These are phyloP conservation scores for Breviolum minutum DNA, from an alignment of 73 alveolate species.

Conservation along the genomic window DNA sequence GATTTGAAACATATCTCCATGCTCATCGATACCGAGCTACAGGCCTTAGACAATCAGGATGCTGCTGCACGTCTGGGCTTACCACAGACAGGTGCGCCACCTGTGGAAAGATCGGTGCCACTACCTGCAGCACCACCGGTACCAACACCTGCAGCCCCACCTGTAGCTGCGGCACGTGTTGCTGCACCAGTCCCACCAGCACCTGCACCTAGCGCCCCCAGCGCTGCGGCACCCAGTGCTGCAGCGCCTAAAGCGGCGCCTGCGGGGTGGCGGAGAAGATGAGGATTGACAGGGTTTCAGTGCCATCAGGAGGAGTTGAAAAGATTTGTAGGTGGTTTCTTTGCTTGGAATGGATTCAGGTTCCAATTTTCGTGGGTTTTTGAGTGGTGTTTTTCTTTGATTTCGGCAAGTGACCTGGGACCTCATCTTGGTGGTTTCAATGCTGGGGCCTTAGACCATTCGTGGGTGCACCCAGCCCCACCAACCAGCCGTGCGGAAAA, in stretches of 20 bases:
- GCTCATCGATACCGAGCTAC: constrained; percentile 87
- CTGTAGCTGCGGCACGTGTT: background rate
- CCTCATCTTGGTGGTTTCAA: too few species aligned
- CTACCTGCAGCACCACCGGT: background rate
- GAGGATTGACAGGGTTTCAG: too few species aligned
- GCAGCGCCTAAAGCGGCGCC: constrained; percentile 34
- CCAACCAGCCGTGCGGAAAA: too few species aligned
- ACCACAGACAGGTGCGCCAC: constrained; percentile 45
- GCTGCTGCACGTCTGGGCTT: constrained; percentile 80
- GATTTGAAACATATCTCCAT: constrained; percentile 63
- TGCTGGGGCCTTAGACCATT: too few species aligned
- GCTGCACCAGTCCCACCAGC: constrained; percentile 1
- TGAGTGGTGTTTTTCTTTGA: too few species aligned
- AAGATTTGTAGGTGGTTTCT: too few species aligned
- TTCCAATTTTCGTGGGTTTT: too few species aligned
- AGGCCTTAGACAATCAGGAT: constrained; percentile 79
- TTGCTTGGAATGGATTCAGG: too few species aligned
- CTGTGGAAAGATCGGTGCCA: background rate
- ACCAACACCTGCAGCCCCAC: background rate
- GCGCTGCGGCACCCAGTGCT: background rate
- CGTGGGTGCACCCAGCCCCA: too few species aligned
- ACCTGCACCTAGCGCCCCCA: constrained; percentile 7
- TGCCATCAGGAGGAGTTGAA: too few species aligned
- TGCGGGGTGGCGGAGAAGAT: constrained; percentile 53
- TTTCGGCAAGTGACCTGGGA: too few species aligned